Evolutionary conservation across 1,284 basidiomycete genomes (phyloP).

Genomic region (Apiotrichum gracile): DNA sequence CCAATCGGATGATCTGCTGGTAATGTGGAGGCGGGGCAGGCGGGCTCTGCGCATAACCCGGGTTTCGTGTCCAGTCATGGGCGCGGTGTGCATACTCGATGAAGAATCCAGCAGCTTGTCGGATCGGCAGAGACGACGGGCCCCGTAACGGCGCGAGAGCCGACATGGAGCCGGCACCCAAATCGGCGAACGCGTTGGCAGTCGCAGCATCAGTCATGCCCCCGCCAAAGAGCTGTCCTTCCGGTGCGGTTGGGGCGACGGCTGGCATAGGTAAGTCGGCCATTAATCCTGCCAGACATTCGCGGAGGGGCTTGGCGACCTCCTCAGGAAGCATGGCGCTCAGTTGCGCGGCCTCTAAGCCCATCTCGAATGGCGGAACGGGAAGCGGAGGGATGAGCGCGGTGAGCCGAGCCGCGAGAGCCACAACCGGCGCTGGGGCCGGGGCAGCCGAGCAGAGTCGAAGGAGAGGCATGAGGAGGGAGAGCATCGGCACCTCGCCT

Average conservation of each 20-base stretch:
- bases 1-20: constrained; percentile 9
- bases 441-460: constrained; percentile 18
- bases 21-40: constrained; percentile 10
- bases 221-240: constrained; percentile 1
- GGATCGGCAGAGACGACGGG: constrained; percentile 13
- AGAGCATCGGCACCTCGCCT: constrained; percentile 20
- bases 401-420: constrained; percentile 23
- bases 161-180: not conserved
- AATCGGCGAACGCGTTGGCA: constrained; percentile 1
- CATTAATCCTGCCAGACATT: constrained; percentile 35
- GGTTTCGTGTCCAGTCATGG: constrained; percentile 6
- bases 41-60: constrained; percentile 2
- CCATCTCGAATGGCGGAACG: constrained; percentile 38
- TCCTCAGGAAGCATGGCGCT: constrained; percentile 29
- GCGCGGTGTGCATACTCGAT: constrained; percentile 21
- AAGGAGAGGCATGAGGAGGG: constrained; percentile 33
- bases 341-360: constrained; percentile 35
- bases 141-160: not conserved
- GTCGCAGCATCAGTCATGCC: not conserved
- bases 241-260: not conserved
- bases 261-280: constrained; percentile 27
- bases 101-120: constrained; percentile 17
- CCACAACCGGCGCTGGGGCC: constrained; percentile 10
- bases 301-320: constrained; percentile 27
- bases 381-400: constrained; percentile 31